These are phyloP conservation scores for Hemileccinum rubropunctum DNA, from an alignment of 768 basidiomycete species.

Conservation along the genomic window DNA sequence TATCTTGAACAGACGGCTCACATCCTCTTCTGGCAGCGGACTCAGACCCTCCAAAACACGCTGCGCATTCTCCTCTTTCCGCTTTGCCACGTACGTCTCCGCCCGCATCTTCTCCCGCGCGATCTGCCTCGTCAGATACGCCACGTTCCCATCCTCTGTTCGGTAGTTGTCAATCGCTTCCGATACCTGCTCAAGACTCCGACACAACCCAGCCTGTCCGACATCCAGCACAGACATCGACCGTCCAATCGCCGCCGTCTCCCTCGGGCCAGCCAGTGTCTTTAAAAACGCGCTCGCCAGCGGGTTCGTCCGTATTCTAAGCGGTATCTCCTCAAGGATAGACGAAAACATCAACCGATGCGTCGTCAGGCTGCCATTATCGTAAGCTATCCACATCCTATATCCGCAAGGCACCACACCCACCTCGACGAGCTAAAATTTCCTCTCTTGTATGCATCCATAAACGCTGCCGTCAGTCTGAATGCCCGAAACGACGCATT, in stretches of 20 bases:
- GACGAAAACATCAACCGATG: constrained; percentile 83
- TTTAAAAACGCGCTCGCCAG: constrained; percentile 78
- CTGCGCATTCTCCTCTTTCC: constrained; percentile 82
- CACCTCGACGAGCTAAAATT: constrained; percentile 88
- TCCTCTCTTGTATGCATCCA: constrained; percentile 76
- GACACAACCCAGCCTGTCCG: constrained; percentile 64
- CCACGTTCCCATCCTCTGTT: constrained; percentile 90
- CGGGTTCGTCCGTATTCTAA: constrained; percentile 80
- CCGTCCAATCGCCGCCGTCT: constrained; percentile 46
- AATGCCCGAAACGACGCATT: constrained; percentile 90
- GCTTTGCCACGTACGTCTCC: constrained; percentile 76
- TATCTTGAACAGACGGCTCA: constrained; percentile 81
- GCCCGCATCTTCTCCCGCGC: constrained; percentile 79
- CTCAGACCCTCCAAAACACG: constrained; percentile 80
- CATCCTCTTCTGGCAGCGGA: constrained; percentile 86
- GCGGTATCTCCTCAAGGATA: constrained; percentile 81
- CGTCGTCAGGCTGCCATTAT: constrained; percentile 62
- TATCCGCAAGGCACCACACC: neutral
- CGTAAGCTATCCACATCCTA: constrained; percentile 4
- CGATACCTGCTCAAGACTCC: constrained; percentile 79
- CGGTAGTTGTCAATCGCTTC: constrained; percentile 84
- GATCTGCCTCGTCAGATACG: constrained; percentile 85
- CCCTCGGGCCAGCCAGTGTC: constrained; percentile 49
- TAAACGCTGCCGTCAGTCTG: constrained; percentile 73
- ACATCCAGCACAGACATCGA: constrained; percentile 71